A percentile compares a stretch with the other conserved stretches of the same genome.
These are phyloP conservation scores for Claviceps lovelessii DNA, from an alignment of 2,329 filamentous ascomycete genomes.

Conservation along the genomic window DNA sequence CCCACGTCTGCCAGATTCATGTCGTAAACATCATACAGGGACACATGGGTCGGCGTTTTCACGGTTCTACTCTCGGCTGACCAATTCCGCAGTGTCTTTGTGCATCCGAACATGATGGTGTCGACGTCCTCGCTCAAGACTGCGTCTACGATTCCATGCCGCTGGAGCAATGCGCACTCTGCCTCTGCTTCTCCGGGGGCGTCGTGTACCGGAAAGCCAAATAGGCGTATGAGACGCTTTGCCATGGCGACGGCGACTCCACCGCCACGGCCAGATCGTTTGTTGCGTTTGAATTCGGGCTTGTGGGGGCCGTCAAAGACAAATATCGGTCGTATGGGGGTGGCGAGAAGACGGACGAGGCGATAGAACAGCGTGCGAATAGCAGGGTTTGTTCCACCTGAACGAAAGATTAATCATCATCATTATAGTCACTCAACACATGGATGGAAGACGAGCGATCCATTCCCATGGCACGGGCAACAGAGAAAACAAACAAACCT, in stretches of 20 bases:
- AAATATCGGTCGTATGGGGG: conserved; percentile 76
- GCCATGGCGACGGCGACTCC: conserved; percentile 59
- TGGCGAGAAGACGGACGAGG: conserved; percentile 58
- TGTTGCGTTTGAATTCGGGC: conserved; percentile 78
- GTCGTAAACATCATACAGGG: conserved; percentile 54
- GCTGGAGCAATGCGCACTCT: conserved; percentile 79
- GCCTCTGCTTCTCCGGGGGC: conserved; percentile 93
- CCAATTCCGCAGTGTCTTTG: conserved; percentile 66
- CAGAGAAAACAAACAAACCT: conserved; percentile 26
- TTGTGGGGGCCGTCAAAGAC: conserved; percentile 82
- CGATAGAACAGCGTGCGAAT: conserved; percentile 88
- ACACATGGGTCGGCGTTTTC: conserved; percentile 71
- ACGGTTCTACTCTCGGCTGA: conserved; percentile 53
- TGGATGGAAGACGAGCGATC: neutral
- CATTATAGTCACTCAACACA: conserved; percentile 2
- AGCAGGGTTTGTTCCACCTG: conserved; percentile 76
- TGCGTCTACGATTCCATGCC: conserved; percentile 71
- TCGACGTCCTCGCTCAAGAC: conserved; percentile 95
- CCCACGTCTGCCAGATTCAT: conserved; percentile 38
- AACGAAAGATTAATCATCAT: neutral
- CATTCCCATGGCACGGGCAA: neutral
- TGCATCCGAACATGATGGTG: conserved; percentile 92
- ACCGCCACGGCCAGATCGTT: conserved; percentile 51
- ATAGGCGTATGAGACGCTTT: conserved; percentile 70
- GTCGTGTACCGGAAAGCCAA: conserved; percentile 71